Conservation (phyloP, 768 basidiomycete genomes). For the Termitomyces sp. region DNA sequence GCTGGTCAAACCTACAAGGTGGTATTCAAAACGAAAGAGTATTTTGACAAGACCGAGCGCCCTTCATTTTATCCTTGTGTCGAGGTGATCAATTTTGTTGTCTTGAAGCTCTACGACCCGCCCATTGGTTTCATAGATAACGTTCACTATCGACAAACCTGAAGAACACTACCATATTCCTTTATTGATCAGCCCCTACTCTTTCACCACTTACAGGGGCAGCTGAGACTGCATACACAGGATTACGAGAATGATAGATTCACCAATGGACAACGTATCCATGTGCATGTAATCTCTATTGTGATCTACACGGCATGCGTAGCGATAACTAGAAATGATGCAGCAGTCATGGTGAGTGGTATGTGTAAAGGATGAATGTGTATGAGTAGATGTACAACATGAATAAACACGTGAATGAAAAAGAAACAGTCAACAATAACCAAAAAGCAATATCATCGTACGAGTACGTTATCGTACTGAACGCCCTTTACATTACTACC, state of each 20-base stretch:
- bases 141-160: constrained; percentile 67
- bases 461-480: constrained; percentile 71
- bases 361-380: constrained; percentile 24
- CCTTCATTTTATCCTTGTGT: constrained; percentile 88
- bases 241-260: constrained; percentile 2
- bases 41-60: constrained; percentile 61
- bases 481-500: constrained; percentile 76
- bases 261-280: constrained; percentile 18
- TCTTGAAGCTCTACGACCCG: neutral
- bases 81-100: constrained; percentile 41
- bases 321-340: constrained; percentile 16
- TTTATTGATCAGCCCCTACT: constrained; percentile 86
- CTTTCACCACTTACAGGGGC: constrained; percentile 91
- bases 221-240: constrained; percentile 39
- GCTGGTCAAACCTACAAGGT: constrained; percentile 75
- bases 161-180: constrained; percentile 89
- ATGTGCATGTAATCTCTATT: constrained; percentile 23
- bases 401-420: constrained; percentile 21
- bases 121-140: constrained; percentile 45
- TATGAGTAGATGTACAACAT: constrained; percentile 26
- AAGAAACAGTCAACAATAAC: constrained; percentile 15
- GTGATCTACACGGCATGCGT: constrained; percentile 25
- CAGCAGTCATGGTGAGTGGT: constrained; percentile 19
- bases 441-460: constrained; percentile 27
- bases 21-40: constrained; percentile 76